A percentile compares a stretch with the other conserved stretches of the same genome.
phyloP scores from a whole-genome alignment of 2,329 filamentous ascomycete species.

The Rugonectria rugulosa region DNA sequence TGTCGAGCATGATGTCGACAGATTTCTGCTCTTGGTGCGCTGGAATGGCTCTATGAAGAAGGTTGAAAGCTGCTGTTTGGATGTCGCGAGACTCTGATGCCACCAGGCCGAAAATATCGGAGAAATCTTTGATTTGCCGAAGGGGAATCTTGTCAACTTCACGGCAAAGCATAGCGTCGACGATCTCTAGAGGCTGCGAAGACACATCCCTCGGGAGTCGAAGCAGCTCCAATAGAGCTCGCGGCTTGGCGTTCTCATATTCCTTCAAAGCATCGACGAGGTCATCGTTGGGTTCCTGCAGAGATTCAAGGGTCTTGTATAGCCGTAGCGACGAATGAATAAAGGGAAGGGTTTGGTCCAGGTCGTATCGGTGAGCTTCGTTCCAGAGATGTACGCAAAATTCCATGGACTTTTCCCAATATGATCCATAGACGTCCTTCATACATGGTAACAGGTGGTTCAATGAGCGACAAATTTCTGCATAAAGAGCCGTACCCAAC shows the following conservation, averaged over 20 bases:
- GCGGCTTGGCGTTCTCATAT: conserved; percentile 61
- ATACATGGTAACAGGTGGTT: conserved; percentile 74
- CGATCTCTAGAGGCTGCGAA: conserved; percentile 75
- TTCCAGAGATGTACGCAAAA: conserved; percentile 67
- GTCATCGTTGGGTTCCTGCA: conserved; percentile 85
- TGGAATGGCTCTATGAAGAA: conserved; percentile 84
- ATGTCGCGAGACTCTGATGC: conserved; percentile 77
- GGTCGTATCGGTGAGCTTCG: conserved; percentile 49
- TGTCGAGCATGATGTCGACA: conserved; percentile 76
- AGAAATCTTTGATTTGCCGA: conserved; percentile 67
- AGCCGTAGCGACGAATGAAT: conserved; percentile 78
- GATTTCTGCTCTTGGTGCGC: conserved; percentile 81
- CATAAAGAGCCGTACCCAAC: conserved; percentile 52
- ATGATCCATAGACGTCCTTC: conserved; percentile 83
- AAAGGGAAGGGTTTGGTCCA: conserved; percentile 64
- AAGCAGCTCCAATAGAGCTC: conserved; percentile 69
- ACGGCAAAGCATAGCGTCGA: conserved; percentile 77
- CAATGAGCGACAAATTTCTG: conserved; percentile 64
- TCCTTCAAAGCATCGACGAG: conserved; percentile 76
- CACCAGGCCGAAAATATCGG: conserved; percentile 77
- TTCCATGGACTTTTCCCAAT: conserved; percentile 76
- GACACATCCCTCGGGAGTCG: conserved; percentile 55
- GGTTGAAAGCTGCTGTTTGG: conserved; percentile 80
- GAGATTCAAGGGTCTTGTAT: conserved; percentile 65
- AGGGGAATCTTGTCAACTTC: conserved; percentile 71